Evolutionary conservation across 345 rosid genomes (phyloP).

Genomic region (Jatropha curcas): DNA sequence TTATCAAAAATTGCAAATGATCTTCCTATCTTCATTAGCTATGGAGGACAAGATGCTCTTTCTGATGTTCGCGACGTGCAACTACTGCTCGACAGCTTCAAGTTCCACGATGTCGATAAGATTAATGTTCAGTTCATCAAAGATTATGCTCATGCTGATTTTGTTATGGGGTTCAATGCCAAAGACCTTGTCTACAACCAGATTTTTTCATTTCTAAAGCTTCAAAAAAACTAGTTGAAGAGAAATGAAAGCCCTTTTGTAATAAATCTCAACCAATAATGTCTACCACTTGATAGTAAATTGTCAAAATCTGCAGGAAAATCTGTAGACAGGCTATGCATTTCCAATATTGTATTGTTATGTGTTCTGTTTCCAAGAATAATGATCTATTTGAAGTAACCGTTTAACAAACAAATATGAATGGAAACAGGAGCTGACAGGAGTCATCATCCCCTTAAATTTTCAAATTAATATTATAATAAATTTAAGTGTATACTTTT

Average conservation of each 20-base stretch:
- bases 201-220: constrained; percentile 59
- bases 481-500: too few relatives aligned
- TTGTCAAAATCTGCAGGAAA: not conserved
- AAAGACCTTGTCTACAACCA: constrained; percentile 71
- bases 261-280: not conserved
- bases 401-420: too few relatives aligned
- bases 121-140: constrained; percentile 58
- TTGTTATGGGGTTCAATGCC: constrained; percentile 82
- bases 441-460: too few relatives aligned
- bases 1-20: constrained; percentile 70
- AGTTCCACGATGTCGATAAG: constrained; percentile 65
- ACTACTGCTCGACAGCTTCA: constrained; percentile 55
- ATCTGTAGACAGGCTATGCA: too few relatives aligned
- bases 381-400: too few relatives aligned
- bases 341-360: too few relatives aligned
- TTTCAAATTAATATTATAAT: too few relatives aligned
- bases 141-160: constrained; percentile 83
- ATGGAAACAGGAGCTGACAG: too few relatives aligned
- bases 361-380: too few relatives aligned
- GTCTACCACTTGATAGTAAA: not conserved
- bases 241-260: not conserved
- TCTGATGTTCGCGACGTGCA: constrained; percentile 65
- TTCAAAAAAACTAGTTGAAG: constrained; percentile 11
- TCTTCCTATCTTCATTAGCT: constrained; percentile 71
- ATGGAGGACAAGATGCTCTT: constrained; percentile 70